Conservation (phyloP, 2,329 filamentous ascomycete genomes). For the Trichoderma sp. region DNA sequence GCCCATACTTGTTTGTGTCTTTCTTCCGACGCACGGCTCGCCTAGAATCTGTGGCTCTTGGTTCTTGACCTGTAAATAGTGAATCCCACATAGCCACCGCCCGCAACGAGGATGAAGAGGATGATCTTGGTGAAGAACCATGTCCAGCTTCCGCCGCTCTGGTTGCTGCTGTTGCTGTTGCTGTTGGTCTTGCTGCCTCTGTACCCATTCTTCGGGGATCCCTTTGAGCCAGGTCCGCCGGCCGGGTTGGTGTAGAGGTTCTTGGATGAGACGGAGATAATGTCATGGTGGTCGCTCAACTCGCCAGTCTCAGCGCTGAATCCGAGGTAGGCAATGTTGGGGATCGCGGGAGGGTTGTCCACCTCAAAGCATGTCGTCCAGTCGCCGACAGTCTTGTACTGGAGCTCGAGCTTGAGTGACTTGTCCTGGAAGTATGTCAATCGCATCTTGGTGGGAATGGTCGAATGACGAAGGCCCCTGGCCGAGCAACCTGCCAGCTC, state of each 20-base stretch:
- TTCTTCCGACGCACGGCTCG: neutral
- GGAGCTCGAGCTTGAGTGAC: constrained; percentile 83
- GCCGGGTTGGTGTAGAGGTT: constrained; percentile 78
- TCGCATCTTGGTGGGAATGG: constrained; percentile 79
- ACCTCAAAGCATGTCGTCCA: constrained; percentile 91
- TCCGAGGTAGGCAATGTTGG: constrained; percentile 73
- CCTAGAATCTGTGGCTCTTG: constrained; percentile 62
- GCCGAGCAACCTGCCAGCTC: constrained; percentile 96
- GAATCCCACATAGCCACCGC: constrained; percentile 81
- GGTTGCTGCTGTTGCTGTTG: constrained; percentile 38
- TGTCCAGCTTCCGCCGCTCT: constrained; percentile 55
- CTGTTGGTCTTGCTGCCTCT: constrained; percentile 42
- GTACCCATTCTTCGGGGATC: constrained; percentile 41
- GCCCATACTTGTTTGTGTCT: neutral
- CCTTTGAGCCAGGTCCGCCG: constrained; percentile 41
- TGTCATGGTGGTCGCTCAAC: constrained; percentile 96
- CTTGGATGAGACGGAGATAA: constrained; percentile 81
- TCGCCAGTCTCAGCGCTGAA: constrained; percentile 92
- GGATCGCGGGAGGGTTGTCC: constrained; percentile 72
- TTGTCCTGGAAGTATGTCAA: constrained; percentile 98
- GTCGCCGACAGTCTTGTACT: constrained; percentile 88
- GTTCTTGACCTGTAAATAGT: constrained; percentile 76
- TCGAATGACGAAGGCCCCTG: constrained; percentile 80
- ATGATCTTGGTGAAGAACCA: constrained; percentile 80
- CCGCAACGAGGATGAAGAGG: constrained; percentile 70